Percentiles rank a stretch among this genome's conserved stretches.
phyloP scores from a whole-genome alignment of 2,329 filamentous ascomycete species.

The Penicillium paneum region DNA sequence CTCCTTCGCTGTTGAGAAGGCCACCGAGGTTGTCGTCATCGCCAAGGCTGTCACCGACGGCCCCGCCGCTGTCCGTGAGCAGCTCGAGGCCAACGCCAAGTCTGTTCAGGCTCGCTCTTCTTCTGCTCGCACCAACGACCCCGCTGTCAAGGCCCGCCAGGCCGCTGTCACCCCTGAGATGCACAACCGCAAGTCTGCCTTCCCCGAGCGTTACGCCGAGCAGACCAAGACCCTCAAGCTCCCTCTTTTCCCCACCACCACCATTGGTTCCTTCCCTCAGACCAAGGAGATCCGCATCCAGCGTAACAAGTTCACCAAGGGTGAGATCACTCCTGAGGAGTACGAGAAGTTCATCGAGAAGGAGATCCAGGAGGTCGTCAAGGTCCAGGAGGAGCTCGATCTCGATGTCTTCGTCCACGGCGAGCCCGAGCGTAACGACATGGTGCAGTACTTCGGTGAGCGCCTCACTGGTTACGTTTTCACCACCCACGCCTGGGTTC shows the following conservation, averaged over 20 bases:
- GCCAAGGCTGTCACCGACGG: slow-evolving; percentile 96
- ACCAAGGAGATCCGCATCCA: slow-evolving; percentile 97
- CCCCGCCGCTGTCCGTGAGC: slow-evolving; percentile 76
- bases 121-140: slow-evolving; percentile 94
- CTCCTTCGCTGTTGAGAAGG: slow-evolving; percentile 96
- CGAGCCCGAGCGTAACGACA: slow-evolving; percentile 99
- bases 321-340: slow-evolving; percentile 84
- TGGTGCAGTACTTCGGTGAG: slow-evolving; percentile 99
- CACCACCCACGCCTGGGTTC: slow-evolving; percentile 93
- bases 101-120: slow-evolving; percentile 86
- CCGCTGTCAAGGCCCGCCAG: slow-evolving; percentile 95
- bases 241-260: slow-evolving; percentile 96
- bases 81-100: slow-evolving; percentile 96
- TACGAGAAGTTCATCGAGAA: slow-evolving; percentile 99
- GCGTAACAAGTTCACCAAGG: slow-evolving; percentile 98
- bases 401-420: slow-evolving; percentile 97
- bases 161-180: slow-evolving; percentile 75
- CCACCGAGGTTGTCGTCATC: slow-evolving; percentile 81
- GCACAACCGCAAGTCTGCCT: slow-evolving; percentile 91
- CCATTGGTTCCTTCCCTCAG: slow-evolving; percentile 98
- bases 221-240: slow-evolving; percentile 93
- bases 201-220: slow-evolving; percentile 77
- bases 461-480: slow-evolving; percentile 94
- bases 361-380: slow-evolving; percentile 92
- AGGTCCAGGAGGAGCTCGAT: slow-evolving; percentile 96